These are phyloP conservation scores for Zelopaecilomyces penicillatus DNA, from an alignment of 2,329 filamentous ascomycete genomes.

Conservation along the genomic window DNA sequence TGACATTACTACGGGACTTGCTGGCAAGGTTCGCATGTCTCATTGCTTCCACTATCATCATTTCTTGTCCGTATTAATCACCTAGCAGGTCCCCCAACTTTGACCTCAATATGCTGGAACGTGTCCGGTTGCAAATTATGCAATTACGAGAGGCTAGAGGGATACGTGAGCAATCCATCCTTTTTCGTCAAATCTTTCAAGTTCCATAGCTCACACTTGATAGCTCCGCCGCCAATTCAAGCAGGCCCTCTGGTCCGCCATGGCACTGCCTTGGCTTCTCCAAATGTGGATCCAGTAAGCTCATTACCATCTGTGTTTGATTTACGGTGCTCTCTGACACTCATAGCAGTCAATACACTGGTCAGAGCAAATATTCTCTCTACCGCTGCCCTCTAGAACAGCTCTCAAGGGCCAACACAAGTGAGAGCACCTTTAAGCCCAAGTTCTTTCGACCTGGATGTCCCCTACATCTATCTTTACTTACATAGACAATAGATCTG, in stretches of 20 bases:
- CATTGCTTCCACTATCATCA: not conserved
- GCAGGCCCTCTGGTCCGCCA: conserved; percentile 25
- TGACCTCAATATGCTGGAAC: conserved; percentile 47
- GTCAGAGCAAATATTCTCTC: conserved; percentile 53
- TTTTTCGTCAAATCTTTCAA: not conserved
- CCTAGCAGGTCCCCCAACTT: conserved; percentile 37
- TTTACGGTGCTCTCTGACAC: conserved; percentile 7
- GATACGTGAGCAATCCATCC: conserved; percentile 34
- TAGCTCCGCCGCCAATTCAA: conserved; percentile 25
- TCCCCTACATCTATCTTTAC: not conserved
- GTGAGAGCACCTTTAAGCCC: conserved; percentile 14
- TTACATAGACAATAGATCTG: conserved; percentile 29
- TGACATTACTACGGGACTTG: conserved; percentile 41
- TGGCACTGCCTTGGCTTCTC: conserved; percentile 16
- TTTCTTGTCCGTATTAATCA: conserved; percentile 10
- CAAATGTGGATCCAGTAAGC: conserved; percentile 16
- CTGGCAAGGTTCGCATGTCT: conserved; percentile 36
- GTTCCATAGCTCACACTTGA: not conserved
- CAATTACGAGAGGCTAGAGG: conserved; percentile 43
- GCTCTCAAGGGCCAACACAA: conserved; percentile 33
- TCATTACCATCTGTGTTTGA: not conserved
- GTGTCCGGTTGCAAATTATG: conserved; percentile 39
- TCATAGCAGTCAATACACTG: conserved; percentile 42
- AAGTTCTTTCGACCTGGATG: not conserved
- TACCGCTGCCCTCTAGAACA: conserved; percentile 43